phyloP scores from a whole-genome alignment of 306 rosid species.

The Acacia confusa region DNA sequence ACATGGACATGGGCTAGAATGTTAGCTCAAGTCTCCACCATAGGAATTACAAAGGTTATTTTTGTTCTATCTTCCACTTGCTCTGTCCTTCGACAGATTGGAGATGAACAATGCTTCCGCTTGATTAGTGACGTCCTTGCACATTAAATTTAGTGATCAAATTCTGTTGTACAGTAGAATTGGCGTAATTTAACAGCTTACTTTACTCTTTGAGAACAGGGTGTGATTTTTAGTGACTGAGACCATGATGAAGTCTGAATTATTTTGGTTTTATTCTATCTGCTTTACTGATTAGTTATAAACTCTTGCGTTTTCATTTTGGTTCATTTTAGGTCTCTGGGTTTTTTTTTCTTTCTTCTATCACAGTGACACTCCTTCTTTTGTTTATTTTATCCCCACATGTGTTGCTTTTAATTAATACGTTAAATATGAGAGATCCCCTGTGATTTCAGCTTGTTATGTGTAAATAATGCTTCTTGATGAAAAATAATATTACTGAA shows the following conservation, averaged over 20 bases:
- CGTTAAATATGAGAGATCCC: background rate
- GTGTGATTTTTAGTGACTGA: background rate
- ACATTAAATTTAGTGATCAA: background rate
- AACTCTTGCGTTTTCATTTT: background rate
- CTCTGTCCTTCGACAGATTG: background rate
- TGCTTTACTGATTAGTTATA: background rate
- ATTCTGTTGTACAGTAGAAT: background rate
- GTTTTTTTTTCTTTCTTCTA: background rate
- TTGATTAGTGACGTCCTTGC: background rate
- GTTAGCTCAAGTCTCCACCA: background rate
- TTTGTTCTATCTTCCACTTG: background rate
- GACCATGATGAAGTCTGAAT: background rate
- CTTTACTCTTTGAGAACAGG: background rate
- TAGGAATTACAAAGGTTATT: background rate
- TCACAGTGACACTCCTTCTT: background rate
- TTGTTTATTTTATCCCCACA: background rate
- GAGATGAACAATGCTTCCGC: background rate
- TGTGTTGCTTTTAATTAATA: background rate
- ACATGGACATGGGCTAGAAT: too few species aligned
- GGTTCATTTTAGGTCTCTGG: background rate
- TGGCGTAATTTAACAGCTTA: background rate
- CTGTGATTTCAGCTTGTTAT: background rate
- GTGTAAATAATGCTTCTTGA: background rate
- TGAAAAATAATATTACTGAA: background rate
- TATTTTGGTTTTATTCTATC: background rate